Conservation (phyloP, 2,329 filamentous ascomycete genomes). For the Penicillium frequentans region DNA sequence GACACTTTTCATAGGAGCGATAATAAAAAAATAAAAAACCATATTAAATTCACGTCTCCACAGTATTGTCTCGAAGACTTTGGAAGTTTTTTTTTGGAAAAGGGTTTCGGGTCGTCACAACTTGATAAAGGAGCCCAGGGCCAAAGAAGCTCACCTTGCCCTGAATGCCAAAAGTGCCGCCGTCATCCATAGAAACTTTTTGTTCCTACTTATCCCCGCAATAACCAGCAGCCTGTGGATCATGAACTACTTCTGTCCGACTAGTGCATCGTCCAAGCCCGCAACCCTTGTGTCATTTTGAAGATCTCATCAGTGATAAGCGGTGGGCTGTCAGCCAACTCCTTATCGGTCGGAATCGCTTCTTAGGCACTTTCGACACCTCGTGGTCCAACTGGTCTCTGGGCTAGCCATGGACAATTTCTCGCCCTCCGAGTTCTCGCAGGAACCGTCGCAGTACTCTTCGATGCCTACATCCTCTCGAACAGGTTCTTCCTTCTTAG, state of each 20-base stretch:
- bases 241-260: conserved; percentile 7
- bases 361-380: conserved; percentile 4
- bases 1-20: neutral
- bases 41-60: neutral
- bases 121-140: neutral
- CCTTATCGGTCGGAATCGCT: conserved; percentile 10
- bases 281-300: neutral
- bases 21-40: neutral
- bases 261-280: conserved; percentile 1
- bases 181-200: conserved; percentile 15
- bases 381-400: neutral
- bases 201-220: conserved; percentile 8
- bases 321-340: conserved; percentile 6
- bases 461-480: conserved; percentile 19
- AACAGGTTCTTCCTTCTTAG: conserved; percentile 17
- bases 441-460: conserved; percentile 26
- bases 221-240: neutral
- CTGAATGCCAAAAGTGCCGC: conserved; percentile 1
- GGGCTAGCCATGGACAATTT: conserved; percentile 19
- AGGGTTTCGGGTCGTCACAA: neutral
- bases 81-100: neutral
- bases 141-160: neutral
- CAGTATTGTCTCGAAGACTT: neutral
- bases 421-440: conserved; percentile 15
- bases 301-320: conserved; percentile 4